A percentile compares a stretch with the other conserved stretches of the same genome.
These are phyloP conservation scores for Limnomonas spitsbergensis DNA, from an alignment of 139 green algal species.

Conservation along the genomic window DNA sequence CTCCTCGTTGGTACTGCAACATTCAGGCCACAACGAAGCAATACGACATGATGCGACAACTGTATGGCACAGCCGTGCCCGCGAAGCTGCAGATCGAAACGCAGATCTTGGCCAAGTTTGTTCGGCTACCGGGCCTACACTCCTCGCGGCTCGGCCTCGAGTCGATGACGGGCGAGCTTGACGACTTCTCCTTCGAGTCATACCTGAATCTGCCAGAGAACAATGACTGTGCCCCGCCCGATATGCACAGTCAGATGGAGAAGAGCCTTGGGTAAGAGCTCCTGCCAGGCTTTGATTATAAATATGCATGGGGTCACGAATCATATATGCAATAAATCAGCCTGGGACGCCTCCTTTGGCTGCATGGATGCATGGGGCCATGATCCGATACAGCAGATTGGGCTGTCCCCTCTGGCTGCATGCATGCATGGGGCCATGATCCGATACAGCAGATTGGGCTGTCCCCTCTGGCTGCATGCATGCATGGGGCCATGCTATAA, in stretches of 20 bases:
- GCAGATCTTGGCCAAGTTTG: conserved; percentile 67
- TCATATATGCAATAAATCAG: background rate
- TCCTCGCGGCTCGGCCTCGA: conserved; percentile 73
- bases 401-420: too few species aligned
- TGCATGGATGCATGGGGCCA: background rate
- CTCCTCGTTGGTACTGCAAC: too few species aligned
- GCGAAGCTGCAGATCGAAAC: conserved; percentile 69
- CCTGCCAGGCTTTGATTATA: too few species aligned
- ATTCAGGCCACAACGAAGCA: conserved; percentile 18
- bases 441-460: too few species aligned
- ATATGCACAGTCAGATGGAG: conserved; percentile 80
- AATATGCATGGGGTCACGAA: background rate
- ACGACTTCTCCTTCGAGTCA: conserved; percentile 72
- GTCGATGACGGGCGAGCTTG: conserved; percentile 69
- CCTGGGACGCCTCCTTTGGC: background rate
- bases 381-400: too few species aligned
- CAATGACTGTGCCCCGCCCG: conserved; percentile 34
- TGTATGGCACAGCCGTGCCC: conserved; percentile 74
- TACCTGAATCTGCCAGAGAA: conserved; percentile 61
- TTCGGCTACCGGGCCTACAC: conserved; percentile 62
- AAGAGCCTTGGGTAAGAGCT: conserved; percentile 21
- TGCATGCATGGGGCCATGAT: too few species aligned
- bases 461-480: too few species aligned
- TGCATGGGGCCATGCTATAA: too few species aligned
- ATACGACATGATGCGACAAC: conserved; percentile 60